These are phyloP conservation scores for Aspergillus sp. DNA, from an alignment of 2,329 filamentous ascomycete genomes.

Conservation along the genomic window DNA sequence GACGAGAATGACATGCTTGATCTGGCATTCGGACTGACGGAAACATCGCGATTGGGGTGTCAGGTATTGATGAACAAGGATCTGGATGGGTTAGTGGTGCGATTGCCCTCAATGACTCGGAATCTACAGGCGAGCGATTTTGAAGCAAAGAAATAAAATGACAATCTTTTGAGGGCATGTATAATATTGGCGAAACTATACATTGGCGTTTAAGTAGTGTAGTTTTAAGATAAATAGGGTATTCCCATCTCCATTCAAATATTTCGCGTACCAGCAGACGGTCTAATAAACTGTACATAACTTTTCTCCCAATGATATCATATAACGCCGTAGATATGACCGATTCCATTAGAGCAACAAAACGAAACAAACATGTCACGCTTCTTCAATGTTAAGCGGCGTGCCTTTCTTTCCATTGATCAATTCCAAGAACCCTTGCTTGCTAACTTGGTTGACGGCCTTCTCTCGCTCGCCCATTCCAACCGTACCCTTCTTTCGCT, in stretches of 20 bases:
- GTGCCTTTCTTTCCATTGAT: conserved; percentile 64
- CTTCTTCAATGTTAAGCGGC: conserved; percentile 46
- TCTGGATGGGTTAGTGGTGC: conserved; percentile 80
- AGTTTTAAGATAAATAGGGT: conserved; percentile 20
- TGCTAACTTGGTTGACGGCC: conserved; percentile 92
- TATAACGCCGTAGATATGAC: conserved; percentile 37
- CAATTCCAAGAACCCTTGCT: conserved; percentile 91
- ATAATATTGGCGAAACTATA: conserved; percentile 14
- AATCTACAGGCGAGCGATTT: conserved; percentile 97
- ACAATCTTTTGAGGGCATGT: not conserved
- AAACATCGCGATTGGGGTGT: conserved; percentile 81
- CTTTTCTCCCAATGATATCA: conserved; percentile 24
- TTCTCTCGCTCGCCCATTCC: conserved; percentile 80
- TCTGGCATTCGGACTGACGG: conserved; percentile 83
- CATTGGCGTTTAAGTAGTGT: not conserved
- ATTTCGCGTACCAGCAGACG: conserved; percentile 13
- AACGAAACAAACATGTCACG: conserved; percentile 25
- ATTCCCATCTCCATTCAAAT: conserved; percentile 27
- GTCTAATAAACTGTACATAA: conserved; percentile 27
- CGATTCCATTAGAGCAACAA: conserved; percentile 8
- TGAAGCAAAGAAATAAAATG: conserved; percentile 41
- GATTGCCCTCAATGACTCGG: conserved; percentile 87
- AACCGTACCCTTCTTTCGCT: conserved; percentile 69
- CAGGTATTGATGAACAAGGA: conserved; percentile 91
- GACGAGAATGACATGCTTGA: conserved; percentile 91